Evolutionary conservation across 805 yeast species (phyloP).

Genomic region (Lipomyces kockii): DNA sequence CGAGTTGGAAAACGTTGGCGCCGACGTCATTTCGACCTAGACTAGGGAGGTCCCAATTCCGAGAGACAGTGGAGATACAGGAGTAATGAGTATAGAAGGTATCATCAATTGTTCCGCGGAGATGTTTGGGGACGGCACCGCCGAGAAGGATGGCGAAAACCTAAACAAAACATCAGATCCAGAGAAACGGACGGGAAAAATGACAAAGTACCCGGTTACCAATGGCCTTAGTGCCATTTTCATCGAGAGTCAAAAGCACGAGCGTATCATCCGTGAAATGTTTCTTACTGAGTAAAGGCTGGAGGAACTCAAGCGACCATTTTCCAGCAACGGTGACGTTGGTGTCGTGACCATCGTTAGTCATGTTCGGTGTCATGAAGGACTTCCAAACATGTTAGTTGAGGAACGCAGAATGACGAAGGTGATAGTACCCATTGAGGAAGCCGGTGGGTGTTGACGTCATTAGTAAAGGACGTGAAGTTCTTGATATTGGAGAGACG

Average conservation of each 20-base stretch:
- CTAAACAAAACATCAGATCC: neutral
- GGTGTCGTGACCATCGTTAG: conserved; percentile 58
- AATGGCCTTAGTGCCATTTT: conserved; percentile 51
- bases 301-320: conserved; percentile 54
- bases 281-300: conserved; percentile 49
- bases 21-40: conserved; percentile 58
- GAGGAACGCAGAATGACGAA: too few species aligned
- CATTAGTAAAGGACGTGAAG: conserved; percentile 51
- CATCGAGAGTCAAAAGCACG: conserved; percentile 57
- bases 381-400: conserved; percentile 20
- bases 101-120: conserved; percentile 52
- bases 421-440: conserved; percentile 52
- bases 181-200: too few species aligned
- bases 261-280: conserved; percentile 55
- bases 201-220: conserved; percentile 48
- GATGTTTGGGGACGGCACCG: conserved; percentile 51
- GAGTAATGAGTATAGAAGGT: conserved; percentile 61
- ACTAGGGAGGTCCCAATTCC: conserved; percentile 56
- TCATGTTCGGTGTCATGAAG: conserved; percentile 59
- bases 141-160: conserved; percentile 54
- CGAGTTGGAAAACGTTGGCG: conserved; percentile 54
- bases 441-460: conserved; percentile 47
- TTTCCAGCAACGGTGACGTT: conserved; percentile 53
- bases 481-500: conserved; percentile 55
- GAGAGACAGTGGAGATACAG: conserved; percentile 53